Evolutionary conservation across 495 filamentous ascomycete genomes (phyloP).

Genomic region (Tuber aestivum): DNA sequence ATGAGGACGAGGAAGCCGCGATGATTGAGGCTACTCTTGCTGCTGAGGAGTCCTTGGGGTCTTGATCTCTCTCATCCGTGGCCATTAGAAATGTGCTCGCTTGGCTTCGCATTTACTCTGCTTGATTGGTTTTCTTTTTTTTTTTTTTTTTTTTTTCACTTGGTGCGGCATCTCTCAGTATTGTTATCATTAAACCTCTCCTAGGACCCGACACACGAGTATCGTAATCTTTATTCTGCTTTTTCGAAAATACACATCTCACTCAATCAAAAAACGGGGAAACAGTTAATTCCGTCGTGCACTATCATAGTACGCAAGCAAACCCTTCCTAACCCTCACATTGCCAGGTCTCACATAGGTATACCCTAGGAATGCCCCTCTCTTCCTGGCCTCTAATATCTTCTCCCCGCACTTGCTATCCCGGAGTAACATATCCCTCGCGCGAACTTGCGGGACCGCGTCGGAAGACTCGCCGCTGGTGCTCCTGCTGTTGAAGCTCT

Average conservation of each 20-base stretch:
- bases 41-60: conserved; percentile 11
- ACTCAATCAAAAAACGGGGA: background rate
- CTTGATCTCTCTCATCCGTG: background rate
- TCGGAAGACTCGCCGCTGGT: conserved; percentile 37
- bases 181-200: background rate
- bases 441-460: conserved; percentile 60
- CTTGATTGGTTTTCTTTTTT: background rate
- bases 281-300: background rate
- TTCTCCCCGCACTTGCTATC: conserved; percentile 58
- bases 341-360: conserved; percentile 63
- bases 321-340: conserved; percentile 12
- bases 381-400: conserved; percentile 71
- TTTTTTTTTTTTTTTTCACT: background rate
- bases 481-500: conserved; percentile 46
- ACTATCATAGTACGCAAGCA: background rate
- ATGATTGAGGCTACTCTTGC: conserved; percentile 33
- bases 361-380: conserved; percentile 82
- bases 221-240: background rate
- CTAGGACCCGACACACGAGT: background rate
- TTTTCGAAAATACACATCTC: background rate
- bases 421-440: conserved; percentile 71
- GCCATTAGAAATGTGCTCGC: background rate
- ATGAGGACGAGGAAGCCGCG: conserved; percentile 38
- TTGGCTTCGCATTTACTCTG: background rate
- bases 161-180: background rate